phyloP scores from a whole-genome alignment of 768 basidiomycete genomes.

The Mrakia gelida region DNA sequence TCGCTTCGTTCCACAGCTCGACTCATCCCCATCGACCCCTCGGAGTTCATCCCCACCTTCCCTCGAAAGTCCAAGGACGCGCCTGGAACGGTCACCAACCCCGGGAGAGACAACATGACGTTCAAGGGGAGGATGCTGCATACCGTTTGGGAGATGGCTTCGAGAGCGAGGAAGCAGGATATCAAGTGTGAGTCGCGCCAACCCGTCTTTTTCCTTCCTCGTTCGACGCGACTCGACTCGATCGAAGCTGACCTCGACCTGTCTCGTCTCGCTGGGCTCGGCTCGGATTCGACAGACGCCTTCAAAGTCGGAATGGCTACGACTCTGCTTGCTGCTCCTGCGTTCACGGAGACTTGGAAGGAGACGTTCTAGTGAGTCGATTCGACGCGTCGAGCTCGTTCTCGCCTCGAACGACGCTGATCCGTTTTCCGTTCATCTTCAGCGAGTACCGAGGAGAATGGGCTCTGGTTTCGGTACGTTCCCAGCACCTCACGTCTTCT shows the following conservation, averaged over 20 bases:
- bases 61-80: conserved; percentile 78
- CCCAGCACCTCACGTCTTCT: not conserved
- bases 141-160: conserved; percentile 66
- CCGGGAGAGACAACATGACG: conserved; percentile 58
- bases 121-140: conserved; percentile 62
- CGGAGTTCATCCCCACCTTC: conserved; percentile 56
- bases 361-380: conserved; percentile 55
- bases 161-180: conserved; percentile 63
- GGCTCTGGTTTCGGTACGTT: conserved; percentile 82
- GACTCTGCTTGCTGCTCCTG: conserved; percentile 76
- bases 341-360: conserved; percentile 75
- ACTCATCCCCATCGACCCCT: conserved; percentile 45
- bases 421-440: not conserved
- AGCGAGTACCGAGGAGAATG: conserved; percentile 80
- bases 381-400: not conserved
- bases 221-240: conserved; percentile 51
- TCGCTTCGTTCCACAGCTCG: conserved; percentile 35
- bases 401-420: not conserved
- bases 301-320: conserved; percentile 51
- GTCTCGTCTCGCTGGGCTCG: too few relatives aligned
- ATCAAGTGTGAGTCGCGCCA: conserved; percentile 56
- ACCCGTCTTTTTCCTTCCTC: conserved; percentile 49
- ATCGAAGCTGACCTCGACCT: conserved; percentile 34
- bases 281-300: not conserved
- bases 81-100: conserved; percentile 79